Base-by-base conservation (phyloP, 495 filamentous ascomycete genomes). In the Trichocladium antarcticum region DNA sequence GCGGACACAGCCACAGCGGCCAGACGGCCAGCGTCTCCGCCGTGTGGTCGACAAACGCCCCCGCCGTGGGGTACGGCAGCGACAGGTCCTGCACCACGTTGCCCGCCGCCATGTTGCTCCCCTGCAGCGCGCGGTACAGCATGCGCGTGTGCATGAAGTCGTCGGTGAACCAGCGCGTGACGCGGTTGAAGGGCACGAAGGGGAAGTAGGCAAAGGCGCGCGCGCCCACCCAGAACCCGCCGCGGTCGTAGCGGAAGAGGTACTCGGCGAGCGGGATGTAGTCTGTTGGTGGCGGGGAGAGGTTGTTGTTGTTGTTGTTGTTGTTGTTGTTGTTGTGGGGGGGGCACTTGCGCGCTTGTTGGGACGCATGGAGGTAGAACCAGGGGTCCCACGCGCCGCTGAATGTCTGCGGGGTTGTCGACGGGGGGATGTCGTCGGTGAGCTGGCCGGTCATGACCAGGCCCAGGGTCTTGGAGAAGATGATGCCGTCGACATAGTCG, bases 181-280 rank as follows among this genome's bases (percentile, higher is more conserved):
- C 5, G 31, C 31, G 7, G 31, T 5, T 32, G 31, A 14, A 32
- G 60, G 77, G 77, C n/a, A 75, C 75, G 22, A 21, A 27, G 15
- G 28, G 27, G 62, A 79, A 79, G 57, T 77, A 79, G 22, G 65
- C 46, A 60, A 79, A 81, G 9, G 74, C 77, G 27, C 6, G 69
- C 20, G 57, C 50, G 29, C 76, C 75, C 15, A 32, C 73, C 77
- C 76, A 80, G 70, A 81, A 81, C 0, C 70, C 74, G 37, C 75
- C 77, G 7, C 77, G 68, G 60, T 79, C 77, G 58, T 81, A 78
- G 12, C 77, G 69, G 64, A 72, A 72, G 24, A 81, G 68, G 56
- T 79, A 80, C 51, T 77, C 74, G 10, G 62, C 60, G 0, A 77
- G 56, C 0, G 76, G 76, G 17, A 77, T 70, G 37, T 68, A 67